These are phyloP conservation scores for Kuraishia capsulata DNA, from an alignment of 805 yeast genomes.

Conservation along the genomic window DNA sequence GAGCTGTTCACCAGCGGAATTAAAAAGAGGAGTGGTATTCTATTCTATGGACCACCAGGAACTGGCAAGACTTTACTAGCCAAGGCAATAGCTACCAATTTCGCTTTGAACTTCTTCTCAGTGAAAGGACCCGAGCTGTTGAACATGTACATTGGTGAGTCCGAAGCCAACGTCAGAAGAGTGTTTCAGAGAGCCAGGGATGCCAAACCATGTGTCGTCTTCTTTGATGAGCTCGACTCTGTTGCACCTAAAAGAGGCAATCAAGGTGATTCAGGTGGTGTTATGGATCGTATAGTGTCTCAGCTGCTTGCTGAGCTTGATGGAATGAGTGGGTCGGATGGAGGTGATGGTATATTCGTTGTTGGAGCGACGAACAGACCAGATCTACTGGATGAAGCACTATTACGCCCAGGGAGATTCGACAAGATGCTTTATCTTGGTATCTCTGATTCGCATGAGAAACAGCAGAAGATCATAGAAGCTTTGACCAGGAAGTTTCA, in stretches of 20 bases:
- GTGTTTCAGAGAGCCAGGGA: conserved; percentile 94
- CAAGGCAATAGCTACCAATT: conserved; percentile 94
- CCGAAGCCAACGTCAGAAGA: conserved; percentile 92
- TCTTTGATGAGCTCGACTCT: conserved; percentile 95
- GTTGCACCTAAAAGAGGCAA: conserved; percentile 98
- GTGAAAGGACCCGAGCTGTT: conserved; percentile 96
- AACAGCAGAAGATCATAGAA: conserved; percentile 75
- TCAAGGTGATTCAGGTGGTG: conserved; percentile 98
- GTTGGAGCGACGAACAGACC: conserved; percentile 99
- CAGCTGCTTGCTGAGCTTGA: conserved; percentile 91
- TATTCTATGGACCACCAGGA: conserved; percentile 98
- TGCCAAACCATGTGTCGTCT: conserved; percentile 95
- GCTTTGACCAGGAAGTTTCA: conserved; percentile 83
- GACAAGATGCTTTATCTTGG: conserved; percentile 94
- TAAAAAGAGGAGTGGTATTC: conserved; percentile 87
- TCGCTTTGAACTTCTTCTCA: conserved; percentile 87
- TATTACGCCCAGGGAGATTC: conserved; percentile 88
- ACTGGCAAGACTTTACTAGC: conserved; percentile 95
- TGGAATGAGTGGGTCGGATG: conserved; percentile 82
- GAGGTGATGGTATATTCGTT: conserved; percentile 86
- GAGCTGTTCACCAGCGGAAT: conserved; percentile 82
- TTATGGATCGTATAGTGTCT: conserved; percentile 96
- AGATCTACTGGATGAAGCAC: conserved; percentile 87
- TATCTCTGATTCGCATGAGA: conserved; percentile 82
- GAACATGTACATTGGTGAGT: conserved; percentile 99